These are phyloP conservation scores for Suillus alpinus DNA, from an alignment of 768 basidiomycete species.

Conservation along the genomic window DNA sequence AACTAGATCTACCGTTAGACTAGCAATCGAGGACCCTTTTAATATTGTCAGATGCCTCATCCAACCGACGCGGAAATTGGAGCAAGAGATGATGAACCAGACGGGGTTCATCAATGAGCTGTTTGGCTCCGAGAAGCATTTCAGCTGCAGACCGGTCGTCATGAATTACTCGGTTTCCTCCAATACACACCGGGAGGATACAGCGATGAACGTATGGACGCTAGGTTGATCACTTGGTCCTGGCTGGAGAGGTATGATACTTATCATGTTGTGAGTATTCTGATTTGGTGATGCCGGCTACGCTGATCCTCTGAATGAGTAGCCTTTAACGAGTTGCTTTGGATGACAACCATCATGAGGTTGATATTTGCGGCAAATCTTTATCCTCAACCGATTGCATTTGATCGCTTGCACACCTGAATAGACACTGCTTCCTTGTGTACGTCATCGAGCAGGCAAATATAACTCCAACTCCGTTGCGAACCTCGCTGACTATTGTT, in stretches of 20 bases:
- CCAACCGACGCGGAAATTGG: constrained; percentile 32
- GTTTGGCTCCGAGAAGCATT: constrained; percentile 37
- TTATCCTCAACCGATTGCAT: constrained; percentile 34
- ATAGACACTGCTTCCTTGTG: constrained; percentile 45
- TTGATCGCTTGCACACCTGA: constrained; percentile 51
- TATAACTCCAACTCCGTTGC: background rate
- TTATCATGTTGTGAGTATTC: constrained; percentile 46
- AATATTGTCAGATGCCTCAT: too few species aligned
- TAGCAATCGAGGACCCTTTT: constrained; percentile 54
- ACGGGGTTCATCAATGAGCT: constrained; percentile 50
- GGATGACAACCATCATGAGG: too few species aligned
- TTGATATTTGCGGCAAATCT: constrained; percentile 33
- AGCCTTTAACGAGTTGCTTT: constrained; percentile 62
- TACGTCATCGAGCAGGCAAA: constrained; percentile 37
- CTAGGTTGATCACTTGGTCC: constrained; percentile 35
- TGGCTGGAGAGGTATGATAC: too few species aligned
- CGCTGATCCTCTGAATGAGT: constrained; percentile 1
- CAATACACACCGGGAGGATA: constrained; percentile 52
- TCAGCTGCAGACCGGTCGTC: constrained; percentile 27
- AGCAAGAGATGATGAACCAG: constrained; percentile 35
- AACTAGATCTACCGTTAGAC: constrained; percentile 35
- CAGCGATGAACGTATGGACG: constrained; percentile 45
- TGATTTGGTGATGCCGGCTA: background rate
- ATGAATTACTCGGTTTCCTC: constrained; percentile 39
- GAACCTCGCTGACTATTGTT: constrained; percentile 4